phyloP scores from a whole-genome alignment of 2,329 filamentous ascomycete species.

The Xenoacremonium recifei region DNA sequence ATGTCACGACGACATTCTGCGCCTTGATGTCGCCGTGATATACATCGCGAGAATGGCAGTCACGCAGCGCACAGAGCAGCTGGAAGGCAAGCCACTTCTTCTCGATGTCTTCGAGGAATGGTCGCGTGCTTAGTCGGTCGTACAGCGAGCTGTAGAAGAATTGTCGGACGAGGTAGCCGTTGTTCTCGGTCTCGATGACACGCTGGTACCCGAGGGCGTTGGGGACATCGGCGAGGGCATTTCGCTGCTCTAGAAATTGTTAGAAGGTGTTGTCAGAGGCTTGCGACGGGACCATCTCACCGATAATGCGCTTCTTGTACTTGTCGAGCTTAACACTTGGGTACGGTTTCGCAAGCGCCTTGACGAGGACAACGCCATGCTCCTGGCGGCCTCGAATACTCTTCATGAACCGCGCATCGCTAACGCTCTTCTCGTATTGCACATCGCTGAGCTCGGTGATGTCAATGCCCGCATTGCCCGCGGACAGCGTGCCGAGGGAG shows the following conservation, averaged over 20 bases:
- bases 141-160: constrained; percentile 96
- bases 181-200: constrained; percentile 85
- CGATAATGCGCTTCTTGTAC: constrained; percentile 74
- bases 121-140: constrained; percentile 92
- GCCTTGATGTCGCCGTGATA: constrained; percentile 99
- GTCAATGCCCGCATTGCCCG: constrained; percentile 90
- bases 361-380: constrained; percentile 89
- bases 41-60: constrained; percentile 84
- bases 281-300: constrained; percentile 46
- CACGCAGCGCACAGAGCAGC: constrained; percentile 84
- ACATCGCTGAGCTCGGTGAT: constrained; percentile 88
- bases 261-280: not conserved
- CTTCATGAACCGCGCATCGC: constrained; percentile 93
- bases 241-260: constrained; percentile 66
- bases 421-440: constrained; percentile 88
- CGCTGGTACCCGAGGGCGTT: constrained; percentile 91
- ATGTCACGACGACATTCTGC: constrained; percentile 94
- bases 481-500: constrained; percentile 86
- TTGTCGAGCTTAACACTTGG: constrained; percentile 74
- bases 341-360: constrained; percentile 92
- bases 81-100: constrained; percentile 99
- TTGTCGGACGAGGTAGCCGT: constrained; percentile 90
- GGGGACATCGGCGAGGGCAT: constrained; percentile 75
- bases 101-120: constrained; percentile 95
- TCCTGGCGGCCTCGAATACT: constrained; percentile 87